phyloP scores from a whole-genome alignment of 2,329 filamentous ascomycete species.

The Talaromyces sp. region DNA sequence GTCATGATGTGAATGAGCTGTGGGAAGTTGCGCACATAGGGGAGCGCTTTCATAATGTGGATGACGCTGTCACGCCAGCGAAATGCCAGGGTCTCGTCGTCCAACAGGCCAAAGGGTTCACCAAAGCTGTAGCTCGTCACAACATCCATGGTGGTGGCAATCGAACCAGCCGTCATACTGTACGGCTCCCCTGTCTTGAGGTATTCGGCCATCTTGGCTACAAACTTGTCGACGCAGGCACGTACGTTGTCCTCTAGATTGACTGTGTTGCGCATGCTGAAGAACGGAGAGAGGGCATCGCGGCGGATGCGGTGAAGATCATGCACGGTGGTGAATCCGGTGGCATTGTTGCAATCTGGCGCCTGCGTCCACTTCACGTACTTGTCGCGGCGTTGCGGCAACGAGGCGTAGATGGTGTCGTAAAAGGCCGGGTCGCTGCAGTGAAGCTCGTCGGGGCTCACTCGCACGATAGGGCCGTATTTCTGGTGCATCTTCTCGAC shows the following conservation, averaged over 20 bases:
- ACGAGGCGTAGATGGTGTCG: constrained; percentile 23
- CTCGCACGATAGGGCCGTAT: constrained; percentile 26
- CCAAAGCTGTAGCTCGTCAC: not conserved
- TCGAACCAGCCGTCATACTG: not conserved
- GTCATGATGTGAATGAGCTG: not conserved
- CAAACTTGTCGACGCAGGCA: not conserved
- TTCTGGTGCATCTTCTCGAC: not conserved
- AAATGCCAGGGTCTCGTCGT: not conserved
- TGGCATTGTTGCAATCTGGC: not conserved
- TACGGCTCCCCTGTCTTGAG: not conserved
- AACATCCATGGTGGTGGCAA: not conserved
- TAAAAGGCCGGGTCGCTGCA: constrained; percentile 26
- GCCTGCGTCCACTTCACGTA: constrained; percentile 27
- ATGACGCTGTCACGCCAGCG: not conserved
- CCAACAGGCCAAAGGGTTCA: not conserved
- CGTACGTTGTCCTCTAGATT: constrained; percentile 33
- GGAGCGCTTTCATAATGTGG: not conserved
- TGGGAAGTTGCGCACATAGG: not conserved
- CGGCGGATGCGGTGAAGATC: constrained; percentile 28
- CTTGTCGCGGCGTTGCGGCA: constrained; percentile 26
- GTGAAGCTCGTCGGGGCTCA: constrained; percentile 27
- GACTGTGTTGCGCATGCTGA: constrained; percentile 17
- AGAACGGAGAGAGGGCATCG: constrained; percentile 31
- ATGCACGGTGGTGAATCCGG: constrained; percentile 19
- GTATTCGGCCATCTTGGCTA: not conserved